These are phyloP conservation scores for Tetracladium marchalianum DNA, from an alignment of 495 filamentous ascomycete species.

Conservation along the genomic window DNA sequence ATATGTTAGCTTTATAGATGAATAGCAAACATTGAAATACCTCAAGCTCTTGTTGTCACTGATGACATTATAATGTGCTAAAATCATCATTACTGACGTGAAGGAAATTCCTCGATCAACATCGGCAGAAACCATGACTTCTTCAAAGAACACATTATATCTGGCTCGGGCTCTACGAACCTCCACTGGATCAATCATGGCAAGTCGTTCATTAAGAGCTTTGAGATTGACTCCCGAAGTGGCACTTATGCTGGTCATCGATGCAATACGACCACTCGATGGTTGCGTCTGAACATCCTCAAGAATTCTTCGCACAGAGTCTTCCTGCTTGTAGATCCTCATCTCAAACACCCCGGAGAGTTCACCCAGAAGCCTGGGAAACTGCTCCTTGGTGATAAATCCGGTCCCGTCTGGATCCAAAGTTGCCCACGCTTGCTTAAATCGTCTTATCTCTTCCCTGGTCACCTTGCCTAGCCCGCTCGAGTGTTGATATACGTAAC, in stretches of 20 bases:
- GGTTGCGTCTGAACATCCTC: constrained; percentile 63
- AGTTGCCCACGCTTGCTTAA: constrained; percentile 97
- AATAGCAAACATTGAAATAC: constrained; percentile 28
- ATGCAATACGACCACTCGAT: constrained; percentile 42
- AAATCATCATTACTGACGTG: constrained; percentile 87
- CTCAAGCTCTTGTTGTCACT: constrained; percentile 91
- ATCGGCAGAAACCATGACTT: constrained; percentile 89
- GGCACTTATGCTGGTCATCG: constrained; percentile 34
- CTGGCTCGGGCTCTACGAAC: constrained; percentile 63
- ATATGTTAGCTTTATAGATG: constrained; percentile 7
- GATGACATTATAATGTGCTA: constrained; percentile 98
- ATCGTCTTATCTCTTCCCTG: constrained; percentile 85
- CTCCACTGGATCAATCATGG: constrained; percentile 60
- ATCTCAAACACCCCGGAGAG: constrained; percentile 92
- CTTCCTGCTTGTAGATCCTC: constrained; percentile 90
- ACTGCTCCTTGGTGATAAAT: constrained; percentile 84
- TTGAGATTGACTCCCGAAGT: constrained; percentile 65
- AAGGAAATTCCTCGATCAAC: constrained; percentile 83
- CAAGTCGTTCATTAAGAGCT: constrained; percentile 63
- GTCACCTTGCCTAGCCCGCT: constrained; percentile 76
- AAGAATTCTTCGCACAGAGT: constrained; percentile 71
- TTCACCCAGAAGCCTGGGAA: constrained; percentile 82
- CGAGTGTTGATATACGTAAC: constrained; percentile 95
- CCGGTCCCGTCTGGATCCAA: constrained; percentile 87
- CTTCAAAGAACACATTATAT: constrained; percentile 91